Evolutionary conservation across 2,329 filamentous ascomycete species (phyloP).

Genomic region (Clathrospora elynae): DNA sequence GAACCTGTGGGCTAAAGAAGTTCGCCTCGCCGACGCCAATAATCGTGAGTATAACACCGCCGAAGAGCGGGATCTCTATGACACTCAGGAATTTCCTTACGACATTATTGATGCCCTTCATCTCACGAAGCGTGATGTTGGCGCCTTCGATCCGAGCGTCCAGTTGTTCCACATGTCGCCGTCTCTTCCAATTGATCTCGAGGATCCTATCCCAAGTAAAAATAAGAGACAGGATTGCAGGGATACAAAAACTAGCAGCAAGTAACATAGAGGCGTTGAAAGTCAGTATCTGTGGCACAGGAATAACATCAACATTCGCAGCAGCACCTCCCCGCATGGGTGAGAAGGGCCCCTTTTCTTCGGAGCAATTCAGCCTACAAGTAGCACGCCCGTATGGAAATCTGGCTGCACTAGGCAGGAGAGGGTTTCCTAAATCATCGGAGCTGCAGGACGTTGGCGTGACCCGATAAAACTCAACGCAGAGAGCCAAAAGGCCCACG

Average conservation of each 20-base stretch:
- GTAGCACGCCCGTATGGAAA: constrained; percentile 54
- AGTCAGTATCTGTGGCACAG: constrained; percentile 59
- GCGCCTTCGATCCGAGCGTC: constrained; percentile 58
- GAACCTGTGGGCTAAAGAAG: constrained; percentile 63
- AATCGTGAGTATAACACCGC: constrained; percentile 63
- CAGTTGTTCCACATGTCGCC: constrained; percentile 43
- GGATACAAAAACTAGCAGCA: constrained; percentile 68
- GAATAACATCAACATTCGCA: constrained; percentile 67
- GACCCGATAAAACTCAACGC: constrained; percentile 67
- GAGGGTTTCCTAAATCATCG: constrained; percentile 47
- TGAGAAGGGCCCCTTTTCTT: constrained; percentile 57
- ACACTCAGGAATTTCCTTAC: constrained; percentile 46
- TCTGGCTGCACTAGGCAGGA: constrained; percentile 41
- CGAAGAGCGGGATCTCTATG: constrained; percentile 65
- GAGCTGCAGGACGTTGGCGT: constrained; percentile 52
- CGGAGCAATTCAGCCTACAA: constrained; percentile 58
- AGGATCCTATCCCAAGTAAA: constrained; percentile 69
- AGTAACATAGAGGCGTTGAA: constrained; percentile 66
- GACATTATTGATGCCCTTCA: constrained; percentile 52
- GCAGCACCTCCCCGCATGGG: constrained; percentile 61
- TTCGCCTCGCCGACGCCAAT: constrained; percentile 67
- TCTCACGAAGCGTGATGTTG: constrained; percentile 58
- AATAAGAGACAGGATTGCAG: constrained; percentile 64
- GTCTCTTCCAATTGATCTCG: constrained; percentile 63
- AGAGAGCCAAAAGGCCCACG: constrained; percentile 64